Evolutionary conservation across 345 rosid genomes (phyloP).

Genomic region (Aquilaria malaccensis): DNA sequence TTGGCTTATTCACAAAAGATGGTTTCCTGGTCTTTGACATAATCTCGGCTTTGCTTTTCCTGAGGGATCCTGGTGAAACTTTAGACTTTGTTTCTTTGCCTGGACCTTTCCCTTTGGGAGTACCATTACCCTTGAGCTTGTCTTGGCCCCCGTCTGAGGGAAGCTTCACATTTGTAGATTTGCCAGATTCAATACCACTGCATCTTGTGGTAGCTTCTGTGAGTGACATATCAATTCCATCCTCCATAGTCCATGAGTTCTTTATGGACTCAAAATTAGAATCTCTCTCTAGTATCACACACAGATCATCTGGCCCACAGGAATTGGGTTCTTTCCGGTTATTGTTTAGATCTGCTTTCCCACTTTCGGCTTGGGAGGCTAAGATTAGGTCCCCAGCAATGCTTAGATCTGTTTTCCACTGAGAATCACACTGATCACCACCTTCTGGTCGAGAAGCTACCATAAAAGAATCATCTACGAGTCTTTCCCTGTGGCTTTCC

Average conservation of each 20-base stretch:
- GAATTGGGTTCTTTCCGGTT: conserved; percentile 21
- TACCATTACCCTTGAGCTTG: conserved; percentile 22
- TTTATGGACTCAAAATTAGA: conserved; percentile 26
- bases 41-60: conserved; percentile 28
- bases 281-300: conserved; percentile 55
- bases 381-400: conserved; percentile 49
- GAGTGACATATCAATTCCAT: conserved; percentile 41
- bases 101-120: conserved; percentile 23
- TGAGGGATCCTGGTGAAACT: conserved; percentile 19
- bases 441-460: conserved; percentile 34
- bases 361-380: conserved; percentile 28
- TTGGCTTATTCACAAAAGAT: conserved; percentile 38
- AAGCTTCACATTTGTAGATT: conserved; percentile 23
- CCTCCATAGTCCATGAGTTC: conserved; percentile 42
- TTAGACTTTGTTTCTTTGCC: conserved; percentile 35
- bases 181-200: conserved; percentile 22
- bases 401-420: conserved; percentile 63
- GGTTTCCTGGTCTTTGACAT: conserved; percentile 39
- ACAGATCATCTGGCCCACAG: conserved; percentile 56
- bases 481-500: conserved; percentile 28
- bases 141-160: conserved; percentile 14
- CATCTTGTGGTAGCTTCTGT: conserved; percentile 39
- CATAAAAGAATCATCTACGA: conserved; percentile 76
- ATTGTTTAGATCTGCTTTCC: conserved; percentile 19
- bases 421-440: conserved; percentile 37